Percentiles rank a stretch among this genome's conserved stretches.
These are phyloP conservation scores for Phytophthora ohioensis DNA, from an alignment of 352 stramenopile genomes.

Conservation along the genomic window DNA sequence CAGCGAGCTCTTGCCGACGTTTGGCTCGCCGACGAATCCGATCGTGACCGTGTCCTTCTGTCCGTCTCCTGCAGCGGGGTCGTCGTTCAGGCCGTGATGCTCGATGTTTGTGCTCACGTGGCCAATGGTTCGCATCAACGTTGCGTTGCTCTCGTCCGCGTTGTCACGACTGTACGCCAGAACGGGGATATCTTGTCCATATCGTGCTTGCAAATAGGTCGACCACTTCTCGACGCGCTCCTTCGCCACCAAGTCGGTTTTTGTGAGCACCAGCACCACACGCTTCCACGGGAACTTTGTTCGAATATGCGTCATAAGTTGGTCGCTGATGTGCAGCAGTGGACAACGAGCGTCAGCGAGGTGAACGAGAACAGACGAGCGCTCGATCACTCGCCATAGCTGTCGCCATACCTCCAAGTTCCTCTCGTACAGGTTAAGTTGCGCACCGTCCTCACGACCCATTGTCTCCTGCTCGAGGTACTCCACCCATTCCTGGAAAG, in stretches of 20 bases:
- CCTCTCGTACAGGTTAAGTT: constrained; percentile 80
- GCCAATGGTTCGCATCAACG: constrained; percentile 55
- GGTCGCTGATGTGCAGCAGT: constrained; percentile 76
- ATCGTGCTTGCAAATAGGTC: constrained; percentile 84
- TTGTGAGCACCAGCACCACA: constrained; percentile 99
- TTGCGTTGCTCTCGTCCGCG: constrained; percentile 57
- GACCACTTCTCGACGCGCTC: constrained; percentile 93
- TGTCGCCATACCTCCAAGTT: constrained; percentile 88
- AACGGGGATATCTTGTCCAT: constrained; percentile 90
- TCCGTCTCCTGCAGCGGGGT: constrained; percentile 82
- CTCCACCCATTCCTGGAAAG: constrained; percentile 68
- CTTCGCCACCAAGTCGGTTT: constrained; percentile 96
- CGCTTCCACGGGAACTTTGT: constrained; percentile 79
- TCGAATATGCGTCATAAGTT: constrained; percentile 61
- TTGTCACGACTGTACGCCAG: constrained; percentile 75
- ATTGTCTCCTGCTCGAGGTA: constrained; percentile 40
- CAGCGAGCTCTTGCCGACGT: constrained; percentile 95
- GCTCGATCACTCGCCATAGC: constrained; percentile 85
- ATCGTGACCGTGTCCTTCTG: constrained; percentile 94
- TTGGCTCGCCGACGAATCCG: constrained; percentile 98
- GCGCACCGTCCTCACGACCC: constrained; percentile 22
- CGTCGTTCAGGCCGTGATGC: constrained; percentile 30
- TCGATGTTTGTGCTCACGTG: constrained; percentile 32
- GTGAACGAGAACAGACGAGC: constrained; percentile 79
- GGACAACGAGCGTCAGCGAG: constrained; percentile 78